Evolutionary conservation across 768 basidiomycete genomes (phyloP).

Genomic region (Trametes coccinea): DNA sequence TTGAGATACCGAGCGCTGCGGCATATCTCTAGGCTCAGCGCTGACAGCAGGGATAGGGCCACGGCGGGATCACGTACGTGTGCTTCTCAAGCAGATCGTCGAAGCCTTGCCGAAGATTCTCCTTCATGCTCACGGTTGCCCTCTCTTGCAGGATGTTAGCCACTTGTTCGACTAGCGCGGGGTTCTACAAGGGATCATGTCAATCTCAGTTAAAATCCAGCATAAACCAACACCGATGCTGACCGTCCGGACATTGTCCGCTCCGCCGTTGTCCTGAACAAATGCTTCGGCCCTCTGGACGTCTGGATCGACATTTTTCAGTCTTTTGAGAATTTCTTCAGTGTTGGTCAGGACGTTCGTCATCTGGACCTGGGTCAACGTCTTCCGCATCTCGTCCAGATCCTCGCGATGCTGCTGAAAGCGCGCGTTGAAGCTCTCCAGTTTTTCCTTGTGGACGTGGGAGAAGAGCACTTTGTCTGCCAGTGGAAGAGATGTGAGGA

Average conservation of each 20-base stretch:
- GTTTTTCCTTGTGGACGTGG: background rate
- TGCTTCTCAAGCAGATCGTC: conserved; percentile 5
- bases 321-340: background rate
- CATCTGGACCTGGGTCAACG: conserved; percentile 1
- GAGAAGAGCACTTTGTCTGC: conserved; percentile 7
- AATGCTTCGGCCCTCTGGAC: background rate
- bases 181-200: background rate
- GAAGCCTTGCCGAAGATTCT: conserved; percentile 6
- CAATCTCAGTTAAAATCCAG: too few species aligned
- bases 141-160: background rate
- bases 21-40: too few species aligned
- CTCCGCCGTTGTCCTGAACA: background rate
- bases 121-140: conserved; percentile 3
- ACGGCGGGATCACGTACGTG: background rate
- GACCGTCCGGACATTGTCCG: background rate
- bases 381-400: conserved; percentile 1
- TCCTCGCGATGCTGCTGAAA: conserved; percentile 4
- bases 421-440: background rate
- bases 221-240: background rate
- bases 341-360: background rate
- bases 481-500: too few species aligned
- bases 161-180: background rate
- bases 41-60: background rate
- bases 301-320: background rate
- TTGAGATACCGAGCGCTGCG: conserved; percentile 1